Conservation (phyloP, 2,329 filamentous ascomycete genomes). For the Cladophialophora immunda region DNA sequence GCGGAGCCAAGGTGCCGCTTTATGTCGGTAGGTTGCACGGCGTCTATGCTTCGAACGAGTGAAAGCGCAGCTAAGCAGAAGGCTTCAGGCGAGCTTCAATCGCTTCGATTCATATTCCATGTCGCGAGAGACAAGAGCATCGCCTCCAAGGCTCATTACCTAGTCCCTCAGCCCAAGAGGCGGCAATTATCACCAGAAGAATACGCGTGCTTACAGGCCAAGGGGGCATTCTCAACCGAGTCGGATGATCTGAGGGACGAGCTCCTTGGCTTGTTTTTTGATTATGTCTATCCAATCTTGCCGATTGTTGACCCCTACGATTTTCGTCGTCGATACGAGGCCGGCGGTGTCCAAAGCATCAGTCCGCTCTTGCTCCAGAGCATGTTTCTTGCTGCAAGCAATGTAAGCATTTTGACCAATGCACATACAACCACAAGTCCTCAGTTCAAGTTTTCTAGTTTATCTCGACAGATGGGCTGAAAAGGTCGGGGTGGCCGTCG, state of each 20-base stretch:
- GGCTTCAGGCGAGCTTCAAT: constrained; percentile 23
- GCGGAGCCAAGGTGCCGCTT: constrained; percentile 8
- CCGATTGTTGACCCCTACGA: constrained; percentile 25
- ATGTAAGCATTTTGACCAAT: constrained; percentile 39
- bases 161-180: constrained; percentile 20
- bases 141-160: constrained; percentile 22
- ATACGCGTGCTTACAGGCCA: constrained; percentile 21
- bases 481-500: constrained; percentile 17
- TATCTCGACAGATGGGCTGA: constrained; percentile 46
- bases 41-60: background rate
- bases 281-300: constrained; percentile 28
- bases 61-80: background rate
- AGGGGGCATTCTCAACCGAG: constrained; percentile 21
- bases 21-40: constrained; percentile 17
- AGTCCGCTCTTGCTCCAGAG: constrained; percentile 50
- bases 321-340: constrained; percentile 25
- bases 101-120: constrained; percentile 28
- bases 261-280: constrained; percentile 25
- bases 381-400: constrained; percentile 49
- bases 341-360: constrained; percentile 5
- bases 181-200: constrained; percentile 18
- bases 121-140: constrained; percentile 21
- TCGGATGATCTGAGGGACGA: constrained; percentile 21
- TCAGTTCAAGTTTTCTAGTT: constrained; percentile 37
- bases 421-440: background rate